Conservation (phyloP, 305 asterid genomes). For the Solanum hybrid region DNA sequence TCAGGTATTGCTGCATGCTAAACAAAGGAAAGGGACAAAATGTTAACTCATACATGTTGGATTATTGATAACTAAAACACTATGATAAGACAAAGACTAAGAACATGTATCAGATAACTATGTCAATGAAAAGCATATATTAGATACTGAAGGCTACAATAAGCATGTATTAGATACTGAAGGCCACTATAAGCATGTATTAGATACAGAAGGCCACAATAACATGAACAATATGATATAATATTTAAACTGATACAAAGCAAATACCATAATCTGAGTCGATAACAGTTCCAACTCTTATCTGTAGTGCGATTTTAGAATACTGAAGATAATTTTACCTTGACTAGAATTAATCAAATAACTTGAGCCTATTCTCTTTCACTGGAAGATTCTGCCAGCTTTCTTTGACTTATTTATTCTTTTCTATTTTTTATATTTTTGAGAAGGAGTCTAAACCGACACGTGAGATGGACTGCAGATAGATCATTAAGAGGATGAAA, state of each 20-base stretch:
- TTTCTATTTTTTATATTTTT: neutral
- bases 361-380: neutral
- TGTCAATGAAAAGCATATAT: neutral
- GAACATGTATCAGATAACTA: neutral
- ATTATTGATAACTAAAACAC: neutral
- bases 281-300: neutral
- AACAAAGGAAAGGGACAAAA: neutral
- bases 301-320: neutral
- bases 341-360: neutral
- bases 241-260: neutral
- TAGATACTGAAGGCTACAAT: neutral
- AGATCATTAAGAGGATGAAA: neutral
- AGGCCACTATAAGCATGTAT: neutral
- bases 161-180: neutral
- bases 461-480: neutral
- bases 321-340: neutral
- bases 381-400: neutral
- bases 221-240: neutral
- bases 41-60: neutral
- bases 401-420: neutral
- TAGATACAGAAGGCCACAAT: neutral
- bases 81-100: neutral
- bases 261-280: neutral
- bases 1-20: slow-evolving; percentile 83
- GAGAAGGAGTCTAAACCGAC: neutral